phyloP scores from a whole-genome alignment of 2,329 filamentous ascomycete genomes.

The Cladosporium sp. region DNA sequence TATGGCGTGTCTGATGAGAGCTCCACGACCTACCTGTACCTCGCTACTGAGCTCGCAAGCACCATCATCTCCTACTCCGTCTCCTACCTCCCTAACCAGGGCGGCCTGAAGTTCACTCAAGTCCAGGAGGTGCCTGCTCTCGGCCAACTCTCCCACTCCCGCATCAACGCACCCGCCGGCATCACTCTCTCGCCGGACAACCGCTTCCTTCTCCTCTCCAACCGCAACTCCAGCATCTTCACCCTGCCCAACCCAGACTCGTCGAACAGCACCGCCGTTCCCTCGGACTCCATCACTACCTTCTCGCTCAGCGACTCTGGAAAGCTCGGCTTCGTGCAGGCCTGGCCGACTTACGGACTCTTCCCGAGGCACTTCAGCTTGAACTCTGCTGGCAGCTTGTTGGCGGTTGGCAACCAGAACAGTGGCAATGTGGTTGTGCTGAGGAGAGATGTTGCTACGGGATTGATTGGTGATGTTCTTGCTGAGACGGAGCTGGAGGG shows the following conservation, averaged over 20 bases:
- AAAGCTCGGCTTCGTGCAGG: constrained; percentile 55
- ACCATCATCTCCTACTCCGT: constrained; percentile 53
- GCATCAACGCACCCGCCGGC: constrained; percentile 56
- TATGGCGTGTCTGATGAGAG: constrained; percentile 27
- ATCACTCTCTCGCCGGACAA: constrained; percentile 52
- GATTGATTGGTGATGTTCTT: constrained; percentile 38
- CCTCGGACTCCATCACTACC: constrained; percentile 62
- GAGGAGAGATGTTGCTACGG: constrained; percentile 59
- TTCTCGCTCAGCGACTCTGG: constrained; percentile 62
- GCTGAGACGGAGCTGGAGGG: constrained; percentile 32
- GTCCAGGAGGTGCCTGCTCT: constrained; percentile 52
- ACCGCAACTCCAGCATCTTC: constrained; percentile 63
- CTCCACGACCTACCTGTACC: constrained; percentile 37
- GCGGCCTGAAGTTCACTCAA: constrained; percentile 50
- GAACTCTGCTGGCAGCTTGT: constrained; percentile 62
- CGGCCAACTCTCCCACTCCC: constrained; percentile 43
- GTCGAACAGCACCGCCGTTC: constrained; percentile 36
- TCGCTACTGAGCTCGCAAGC: constrained; percentile 53
- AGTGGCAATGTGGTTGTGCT: constrained; percentile 63
- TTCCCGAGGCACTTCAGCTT: constrained; percentile 68
- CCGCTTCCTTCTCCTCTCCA: constrained; percentile 66
- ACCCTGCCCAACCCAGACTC: constrained; percentile 45
- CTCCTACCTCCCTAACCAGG: constrained; percentile 41
- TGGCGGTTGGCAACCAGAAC: constrained; percentile 66
- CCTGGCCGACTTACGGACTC: constrained; percentile 63